A percentile compares a stretch with the other conserved stretches of the same genome.
phyloP scores from a whole-genome alignment of 2,329 filamentous ascomycete species.

The Fusarium praegraminearum region DNA sequence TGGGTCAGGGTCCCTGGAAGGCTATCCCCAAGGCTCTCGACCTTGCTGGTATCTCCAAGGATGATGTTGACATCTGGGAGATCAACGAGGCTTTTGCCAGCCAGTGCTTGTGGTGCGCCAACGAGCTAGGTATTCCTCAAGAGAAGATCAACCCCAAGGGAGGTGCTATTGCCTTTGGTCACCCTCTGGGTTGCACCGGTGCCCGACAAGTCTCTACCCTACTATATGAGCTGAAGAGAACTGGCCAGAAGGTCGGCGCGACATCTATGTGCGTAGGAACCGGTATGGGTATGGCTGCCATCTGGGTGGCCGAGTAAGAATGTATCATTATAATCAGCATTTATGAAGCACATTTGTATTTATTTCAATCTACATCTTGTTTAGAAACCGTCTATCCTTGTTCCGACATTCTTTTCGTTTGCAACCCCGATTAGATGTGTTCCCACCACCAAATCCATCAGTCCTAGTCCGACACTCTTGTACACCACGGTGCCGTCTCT shows the following conservation, averaged over 20 bases:
- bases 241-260: conserved; percentile 85
- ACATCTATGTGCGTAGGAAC: conserved; percentile 98
- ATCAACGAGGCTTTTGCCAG: conserved; percentile 99
- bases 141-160: conserved; percentile 98
- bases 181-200: conserved; percentile 94
- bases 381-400: conserved; percentile 64
- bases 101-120: conserved; percentile 93
- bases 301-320: conserved; percentile 90
- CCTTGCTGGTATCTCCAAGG: conserved; percentile 85
- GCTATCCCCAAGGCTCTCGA: conserved; percentile 93
- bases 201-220: conserved; percentile 93
- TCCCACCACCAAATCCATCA: conserved; percentile 75
- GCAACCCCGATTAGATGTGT: conserved; percentile 69
- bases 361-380: conserved; percentile 4
- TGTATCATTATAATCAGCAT: conserved; percentile 47
- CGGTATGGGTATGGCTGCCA: conserved; percentile 97
- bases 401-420: conserved; percentile 66
- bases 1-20: conserved; percentile 96
- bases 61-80: conserved; percentile 97
- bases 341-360: conserved; percentile 31
- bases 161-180: conserved; percentile 94
- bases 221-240: conserved; percentile 88
- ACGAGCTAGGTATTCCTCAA: conserved; percentile 83
- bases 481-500: conserved; percentile 74
- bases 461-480: conserved; percentile 74